Evolutionary conservation across 2,329 filamentous ascomycete genomes (phyloP).

Genomic region (Colletotrichum sp.): DNA sequence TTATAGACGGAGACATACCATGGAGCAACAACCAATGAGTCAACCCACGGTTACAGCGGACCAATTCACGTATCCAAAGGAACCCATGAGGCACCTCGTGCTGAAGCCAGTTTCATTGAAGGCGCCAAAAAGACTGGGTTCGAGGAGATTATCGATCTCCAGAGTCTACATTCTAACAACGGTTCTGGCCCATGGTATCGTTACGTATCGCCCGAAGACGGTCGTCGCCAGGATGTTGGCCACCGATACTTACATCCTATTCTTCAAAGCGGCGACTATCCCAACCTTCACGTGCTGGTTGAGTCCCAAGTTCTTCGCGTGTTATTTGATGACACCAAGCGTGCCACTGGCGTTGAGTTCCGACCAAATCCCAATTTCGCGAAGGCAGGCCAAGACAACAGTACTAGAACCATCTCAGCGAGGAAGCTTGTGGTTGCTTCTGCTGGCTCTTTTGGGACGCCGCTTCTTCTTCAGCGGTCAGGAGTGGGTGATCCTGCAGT

Average conservation of each 20-base stretch:
- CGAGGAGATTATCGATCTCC: constrained; percentile 36
- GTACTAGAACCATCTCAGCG: not conserved
- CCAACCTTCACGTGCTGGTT: constrained; percentile 32
- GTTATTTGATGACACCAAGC: not conserved
- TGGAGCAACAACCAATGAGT: constrained; percentile 34
- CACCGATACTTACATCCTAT: constrained; percentile 31
- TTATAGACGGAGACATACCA: not conserved
- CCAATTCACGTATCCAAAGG: constrained; percentile 55
- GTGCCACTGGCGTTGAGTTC: not conserved
- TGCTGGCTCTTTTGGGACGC: not conserved
- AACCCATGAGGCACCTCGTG: constrained; percentile 39
- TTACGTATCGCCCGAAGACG: constrained; percentile 36
- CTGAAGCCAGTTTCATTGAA: constrained; percentile 49
- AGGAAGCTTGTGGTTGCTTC: not conserved
- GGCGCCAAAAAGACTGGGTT: constrained; percentile 28
- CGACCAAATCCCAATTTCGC: not conserved
- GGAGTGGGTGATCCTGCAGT: not conserved
- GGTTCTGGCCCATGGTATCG: constrained; percentile 23
- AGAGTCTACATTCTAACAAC: constrained; percentile 44
- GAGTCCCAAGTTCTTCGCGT: not conserved
- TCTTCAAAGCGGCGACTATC: constrained; percentile 28
- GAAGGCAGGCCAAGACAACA: not conserved
- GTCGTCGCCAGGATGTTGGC: constrained; percentile 43
- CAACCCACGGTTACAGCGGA: constrained; percentile 50
- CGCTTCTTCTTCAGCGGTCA: not conserved